A percentile compares a stretch with the other conserved stretches of the same genome.
Evolutionary conservation across 2,329 filamentous ascomycete species (phyloP).

Genomic region (Neofusicoccum sp.): DNA sequence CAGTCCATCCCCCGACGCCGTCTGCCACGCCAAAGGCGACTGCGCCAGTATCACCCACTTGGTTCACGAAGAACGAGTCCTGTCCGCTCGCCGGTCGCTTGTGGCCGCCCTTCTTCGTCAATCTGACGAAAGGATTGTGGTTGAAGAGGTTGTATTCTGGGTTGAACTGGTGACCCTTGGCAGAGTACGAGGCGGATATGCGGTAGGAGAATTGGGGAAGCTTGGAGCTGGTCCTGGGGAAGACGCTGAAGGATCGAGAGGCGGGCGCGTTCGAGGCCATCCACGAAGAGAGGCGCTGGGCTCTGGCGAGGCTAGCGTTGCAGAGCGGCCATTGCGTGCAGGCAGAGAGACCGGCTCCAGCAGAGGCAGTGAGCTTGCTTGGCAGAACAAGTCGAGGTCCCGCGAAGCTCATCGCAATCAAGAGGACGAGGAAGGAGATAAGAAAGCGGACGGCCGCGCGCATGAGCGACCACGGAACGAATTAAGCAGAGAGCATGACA

Average conservation of each 20-base stretch:
- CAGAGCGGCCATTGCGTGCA: slow-evolving; percentile 10
- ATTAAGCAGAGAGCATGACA: slow-evolving; percentile 15
- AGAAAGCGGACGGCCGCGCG: slow-evolving; percentile 17
- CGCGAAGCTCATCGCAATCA: slow-evolving; percentile 18
- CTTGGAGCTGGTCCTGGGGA: slow-evolving; percentile 22
- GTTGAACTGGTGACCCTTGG: slow-evolving; percentile 38
- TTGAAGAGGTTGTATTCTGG: slow-evolving; percentile 37
- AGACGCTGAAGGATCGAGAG: neutral
- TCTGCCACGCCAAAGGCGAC: slow-evolving; percentile 89
- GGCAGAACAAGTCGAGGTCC: slow-evolving; percentile 6
- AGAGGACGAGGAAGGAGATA: slow-evolving; percentile 16
- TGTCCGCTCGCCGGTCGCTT: slow-evolving; percentile 78
- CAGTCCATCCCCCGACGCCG: slow-evolving; percentile 92
- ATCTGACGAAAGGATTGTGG: slow-evolving; percentile 29
- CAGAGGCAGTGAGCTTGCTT: slow-evolving; percentile 11
- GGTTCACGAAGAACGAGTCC: slow-evolving; percentile 90
- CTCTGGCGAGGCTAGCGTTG: neutral
- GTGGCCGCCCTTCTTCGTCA: slow-evolving; percentile 25
- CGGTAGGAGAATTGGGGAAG: slow-evolving; percentile 33
- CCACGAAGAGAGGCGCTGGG: neutral
- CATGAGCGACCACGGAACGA: slow-evolving; percentile 11
- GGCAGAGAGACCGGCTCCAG: slow-evolving; percentile 13
- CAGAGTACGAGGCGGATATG: slow-evolving; percentile 42
- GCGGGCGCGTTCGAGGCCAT: neutral
- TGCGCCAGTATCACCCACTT: slow-evolving; percentile 67